These are phyloP conservation scores for Boletus fagicola DNA, from an alignment of 768 basidiomycete genomes.

Conservation along the genomic window DNA sequence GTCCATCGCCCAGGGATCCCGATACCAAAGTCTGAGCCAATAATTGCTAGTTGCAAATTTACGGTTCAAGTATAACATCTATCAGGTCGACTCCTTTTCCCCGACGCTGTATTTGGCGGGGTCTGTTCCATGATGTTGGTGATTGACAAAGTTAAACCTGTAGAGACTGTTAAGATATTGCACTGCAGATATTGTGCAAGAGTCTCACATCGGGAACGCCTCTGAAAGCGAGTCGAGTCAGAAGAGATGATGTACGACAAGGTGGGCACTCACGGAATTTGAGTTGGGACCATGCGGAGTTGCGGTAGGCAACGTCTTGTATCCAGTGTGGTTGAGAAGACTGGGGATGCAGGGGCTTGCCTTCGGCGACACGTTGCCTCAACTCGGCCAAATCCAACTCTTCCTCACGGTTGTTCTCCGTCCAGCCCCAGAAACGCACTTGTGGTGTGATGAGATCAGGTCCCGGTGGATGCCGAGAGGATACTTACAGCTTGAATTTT, in stretches of 20 bases:
- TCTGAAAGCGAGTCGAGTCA: conserved; percentile 39
- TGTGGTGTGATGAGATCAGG: conserved; percentile 15
- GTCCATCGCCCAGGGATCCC: background rate
- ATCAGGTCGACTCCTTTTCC: conserved; percentile 27
- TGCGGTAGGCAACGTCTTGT: conserved; percentile 81
- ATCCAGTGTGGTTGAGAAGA: conserved; percentile 83
- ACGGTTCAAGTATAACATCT: conserved; percentile 12
- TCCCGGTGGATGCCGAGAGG: conserved; percentile 7
- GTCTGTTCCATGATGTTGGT: conserved; percentile 82
- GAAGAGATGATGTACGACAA: conserved; percentile 3
- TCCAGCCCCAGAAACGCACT: conserved; percentile 97
- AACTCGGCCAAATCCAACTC: conserved; percentile 77
- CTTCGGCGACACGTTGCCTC: conserved; percentile 66
- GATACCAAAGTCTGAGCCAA: background rate
- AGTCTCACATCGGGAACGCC: conserved; percentile 70
- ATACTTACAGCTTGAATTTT: conserved; percentile 76
- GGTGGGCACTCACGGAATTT: conserved; percentile 70
- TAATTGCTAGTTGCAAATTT: conserved; percentile 2
- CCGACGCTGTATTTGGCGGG: conserved; percentile 70
- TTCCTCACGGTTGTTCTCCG: conserved; percentile 83
- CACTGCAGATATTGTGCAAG: background rate
- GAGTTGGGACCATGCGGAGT: conserved; percentile 91
- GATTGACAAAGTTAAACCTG: conserved; percentile 96
- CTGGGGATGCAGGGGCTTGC: conserved; percentile 84
- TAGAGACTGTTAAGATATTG: conserved; percentile 7